Conservation (phyloP, 148 eudicot genomes). For the Oxyria digyna region DNA sequence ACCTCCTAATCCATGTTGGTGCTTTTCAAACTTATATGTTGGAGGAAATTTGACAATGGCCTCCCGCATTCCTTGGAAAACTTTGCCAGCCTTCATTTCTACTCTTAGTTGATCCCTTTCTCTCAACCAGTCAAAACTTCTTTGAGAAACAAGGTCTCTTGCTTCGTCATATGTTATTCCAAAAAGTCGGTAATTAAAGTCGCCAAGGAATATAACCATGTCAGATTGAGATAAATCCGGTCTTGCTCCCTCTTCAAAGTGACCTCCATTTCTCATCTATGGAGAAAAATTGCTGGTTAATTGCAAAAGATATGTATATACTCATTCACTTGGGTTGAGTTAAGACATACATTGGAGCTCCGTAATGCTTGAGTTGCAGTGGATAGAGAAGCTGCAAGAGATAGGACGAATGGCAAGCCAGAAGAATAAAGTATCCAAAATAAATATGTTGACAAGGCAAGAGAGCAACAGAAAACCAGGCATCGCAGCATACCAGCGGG, state of each 20-base stretch:
- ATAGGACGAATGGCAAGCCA: slow-evolving; percentile 62
- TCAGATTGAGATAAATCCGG: slow-evolving; percentile 92
- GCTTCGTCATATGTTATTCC: slow-evolving; percentile 98
- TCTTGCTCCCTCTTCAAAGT: slow-evolving; percentile 60
- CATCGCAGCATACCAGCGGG: slow-evolving; percentile 74
- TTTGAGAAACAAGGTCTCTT: slow-evolving; percentile 92
- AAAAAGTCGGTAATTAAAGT: slow-evolving; percentile 91
- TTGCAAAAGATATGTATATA: background rate
- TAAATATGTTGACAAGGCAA: slow-evolving; percentile 73
- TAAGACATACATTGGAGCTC: slow-evolving; percentile 44
- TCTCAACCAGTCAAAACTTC: slow-evolving; percentile 95
- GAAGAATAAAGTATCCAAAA: slow-evolving; percentile 75
- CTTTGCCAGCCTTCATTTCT: slow-evolving; percentile 96
- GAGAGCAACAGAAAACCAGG: slow-evolving; percentile 63
- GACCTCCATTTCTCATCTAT: slow-evolving; percentile 30
- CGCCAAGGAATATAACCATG: slow-evolving; percentile 79
- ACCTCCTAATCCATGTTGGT: slow-evolving; percentile 95
- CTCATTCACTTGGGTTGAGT: background rate
- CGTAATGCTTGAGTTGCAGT: slow-evolving; percentile 54
- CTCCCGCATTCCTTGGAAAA: slow-evolving; percentile 98
- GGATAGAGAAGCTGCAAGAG: slow-evolving; percentile 77
- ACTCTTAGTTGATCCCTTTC: slow-evolving; percentile 95
- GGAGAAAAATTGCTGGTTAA: background rate
- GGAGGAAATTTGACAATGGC: slow-evolving; percentile 90
- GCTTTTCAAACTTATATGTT: slow-evolving; percentile 85